Conservation (phyloP, 768 basidiomycete genomes). For the Lentinus brumalis region DNA sequence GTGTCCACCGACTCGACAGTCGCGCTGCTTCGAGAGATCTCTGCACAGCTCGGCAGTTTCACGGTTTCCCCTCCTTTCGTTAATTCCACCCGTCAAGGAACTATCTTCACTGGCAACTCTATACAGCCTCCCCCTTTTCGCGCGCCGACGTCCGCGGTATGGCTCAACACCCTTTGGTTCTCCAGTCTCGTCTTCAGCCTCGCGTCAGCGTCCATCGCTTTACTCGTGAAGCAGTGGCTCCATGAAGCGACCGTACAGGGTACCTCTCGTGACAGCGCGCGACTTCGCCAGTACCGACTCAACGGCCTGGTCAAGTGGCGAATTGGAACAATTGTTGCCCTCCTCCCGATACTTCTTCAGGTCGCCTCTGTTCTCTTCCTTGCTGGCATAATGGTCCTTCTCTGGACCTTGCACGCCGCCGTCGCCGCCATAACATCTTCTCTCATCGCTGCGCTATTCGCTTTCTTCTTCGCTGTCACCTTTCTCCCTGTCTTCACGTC, state of each 20-base stretch:
- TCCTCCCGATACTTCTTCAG: slow-evolving; percentile 20
- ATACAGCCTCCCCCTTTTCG: background rate
- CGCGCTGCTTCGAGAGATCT: slow-evolving; percentile 6
- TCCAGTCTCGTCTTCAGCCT: slow-evolving; percentile 26
- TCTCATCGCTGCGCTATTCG: too few relatives aligned
- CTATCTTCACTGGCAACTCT: too few relatives aligned
- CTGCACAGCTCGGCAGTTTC: background rate
- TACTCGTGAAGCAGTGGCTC: slow-evolving; percentile 29
- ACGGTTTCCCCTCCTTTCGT: background rate
- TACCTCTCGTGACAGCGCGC: slow-evolving; percentile 19
- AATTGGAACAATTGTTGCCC: slow-evolving; percentile 7
- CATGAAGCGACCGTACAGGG: slow-evolving; percentile 18
- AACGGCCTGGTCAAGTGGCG: slow-evolving; percentile 24
- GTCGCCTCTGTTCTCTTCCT: slow-evolving; percentile 19
- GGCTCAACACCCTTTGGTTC: slow-evolving; percentile 25
- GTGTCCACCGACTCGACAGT: background rate
- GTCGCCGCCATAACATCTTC: slow-evolving; percentile 4
- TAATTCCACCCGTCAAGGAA: background rate
- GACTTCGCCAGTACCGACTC: slow-evolving; percentile 23
- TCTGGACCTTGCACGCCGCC: slow-evolving; percentile 17
- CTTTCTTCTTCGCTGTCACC: too few relatives aligned
- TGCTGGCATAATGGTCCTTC: slow-evolving; percentile 20
- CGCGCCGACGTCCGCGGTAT: background rate
- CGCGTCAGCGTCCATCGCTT: slow-evolving; percentile 21
- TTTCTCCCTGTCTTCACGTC: too few relatives aligned